These are phyloP conservation scores for Botrytis elliptica DNA, from an alignment of 2,329 filamentous ascomycete genomes.

Conservation along the genomic window DNA sequence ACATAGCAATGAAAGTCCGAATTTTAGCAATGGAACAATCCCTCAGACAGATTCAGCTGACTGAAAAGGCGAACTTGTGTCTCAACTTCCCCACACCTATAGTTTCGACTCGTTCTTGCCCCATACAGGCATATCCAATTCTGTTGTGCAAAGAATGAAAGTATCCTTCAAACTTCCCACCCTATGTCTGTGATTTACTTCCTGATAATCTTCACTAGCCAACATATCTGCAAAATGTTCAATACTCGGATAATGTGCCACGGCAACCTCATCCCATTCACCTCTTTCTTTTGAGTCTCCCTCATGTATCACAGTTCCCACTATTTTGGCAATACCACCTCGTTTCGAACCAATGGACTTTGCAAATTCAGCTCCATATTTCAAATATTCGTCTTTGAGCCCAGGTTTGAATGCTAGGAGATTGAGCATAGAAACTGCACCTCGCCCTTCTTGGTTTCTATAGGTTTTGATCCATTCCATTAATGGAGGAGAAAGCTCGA, in stretches of 20 bases:
- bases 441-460: constrained; percentile 36
- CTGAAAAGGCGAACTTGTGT: background rate
- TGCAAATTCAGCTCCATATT: constrained; percentile 56
- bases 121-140: constrained; percentile 40
- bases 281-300: constrained; percentile 33
- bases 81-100: background rate
- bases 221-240: constrained; percentile 62
- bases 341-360: constrained; percentile 49
- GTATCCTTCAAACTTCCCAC: constrained; percentile 53
- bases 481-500: constrained; percentile 55
- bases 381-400: constrained; percentile 52
- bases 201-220: constrained; percentile 56
- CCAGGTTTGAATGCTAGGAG: constrained; percentile 55
- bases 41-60: background rate
- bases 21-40: background rate
- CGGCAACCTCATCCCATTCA: constrained; percentile 61
- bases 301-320: constrained; percentile 53
- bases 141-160: constrained; percentile 53
- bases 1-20: background rate
- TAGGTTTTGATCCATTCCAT: constrained; percentile 49
- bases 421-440: constrained; percentile 62
- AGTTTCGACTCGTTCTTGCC: background rate
- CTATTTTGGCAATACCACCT: constrained; percentile 60
- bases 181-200: constrained; percentile 53
- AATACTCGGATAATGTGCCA: constrained; percentile 64